These are phyloP conservation scores for Linnemannia elongata DNA, from an alignment of 192 early-diverging fungal species.

Conservation along the genomic window DNA sequence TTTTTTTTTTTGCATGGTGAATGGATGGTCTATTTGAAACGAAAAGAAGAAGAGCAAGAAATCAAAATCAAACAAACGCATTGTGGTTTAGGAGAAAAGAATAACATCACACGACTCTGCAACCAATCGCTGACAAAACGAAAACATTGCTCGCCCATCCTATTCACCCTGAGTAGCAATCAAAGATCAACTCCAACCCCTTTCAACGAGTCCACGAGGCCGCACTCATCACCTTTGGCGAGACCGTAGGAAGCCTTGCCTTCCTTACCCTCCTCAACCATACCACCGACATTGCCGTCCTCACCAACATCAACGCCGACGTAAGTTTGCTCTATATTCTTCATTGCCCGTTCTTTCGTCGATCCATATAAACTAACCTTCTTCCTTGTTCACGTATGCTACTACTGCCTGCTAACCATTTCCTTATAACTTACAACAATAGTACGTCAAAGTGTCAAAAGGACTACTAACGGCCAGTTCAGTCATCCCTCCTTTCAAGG, in stretches of 20 bases:
- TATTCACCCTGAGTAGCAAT: constrained; percentile 54
- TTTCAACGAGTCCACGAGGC: constrained; percentile 66
- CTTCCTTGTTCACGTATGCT: too few relatives aligned
- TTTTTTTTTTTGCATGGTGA: background rate
- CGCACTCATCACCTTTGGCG: constrained; percentile 66
- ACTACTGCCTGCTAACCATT: background rate
- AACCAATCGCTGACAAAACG: background rate
- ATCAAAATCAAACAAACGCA: background rate
- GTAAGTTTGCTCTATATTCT: constrained; percentile 35
- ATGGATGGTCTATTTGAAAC: background rate
- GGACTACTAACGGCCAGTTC: constrained; percentile 46
- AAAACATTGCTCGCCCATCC: background rate
- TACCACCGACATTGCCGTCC: constrained; percentile 61
- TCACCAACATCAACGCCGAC: constrained; percentile 63
- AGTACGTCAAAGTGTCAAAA: constrained; percentile 48
- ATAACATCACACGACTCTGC: background rate
- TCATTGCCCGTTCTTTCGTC: background rate
- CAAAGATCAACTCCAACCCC: constrained; percentile 60
- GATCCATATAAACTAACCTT: background rate
- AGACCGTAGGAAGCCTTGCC: constrained; percentile 66
- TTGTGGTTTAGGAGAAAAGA: background rate
- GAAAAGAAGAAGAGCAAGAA: background rate
- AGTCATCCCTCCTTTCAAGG: constrained; percentile 38
- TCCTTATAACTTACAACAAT: background rate
- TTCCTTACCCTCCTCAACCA: constrained; percentile 54